Conservation (phyloP, 768 basidiomycete species). For the Lentinus tigrinus region DNA sequence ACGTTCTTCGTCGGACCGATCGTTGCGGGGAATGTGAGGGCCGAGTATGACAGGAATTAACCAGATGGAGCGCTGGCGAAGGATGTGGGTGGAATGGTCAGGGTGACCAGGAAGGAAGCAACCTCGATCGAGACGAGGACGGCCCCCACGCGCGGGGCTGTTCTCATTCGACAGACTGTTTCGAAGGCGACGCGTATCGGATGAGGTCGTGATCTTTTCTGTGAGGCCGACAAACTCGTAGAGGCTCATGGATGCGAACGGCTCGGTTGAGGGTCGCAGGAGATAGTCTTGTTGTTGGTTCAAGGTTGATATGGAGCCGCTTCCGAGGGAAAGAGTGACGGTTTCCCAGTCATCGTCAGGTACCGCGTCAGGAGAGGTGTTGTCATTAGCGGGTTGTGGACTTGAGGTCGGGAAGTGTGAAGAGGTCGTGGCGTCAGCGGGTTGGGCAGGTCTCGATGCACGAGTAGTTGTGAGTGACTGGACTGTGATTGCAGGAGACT, state of each 20-base stretch:
- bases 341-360: neutral
- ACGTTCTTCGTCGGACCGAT: neutral
- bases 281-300: neutral
- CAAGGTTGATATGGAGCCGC: neutral
- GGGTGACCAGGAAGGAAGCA: neutral
- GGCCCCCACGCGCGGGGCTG: neutral
- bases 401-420: too few relatives aligned
- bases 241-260: neutral
- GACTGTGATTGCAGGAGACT: too few relatives aligned
- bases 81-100: neutral
- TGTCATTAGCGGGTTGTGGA: too few relatives aligned
- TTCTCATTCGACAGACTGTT: too few relatives aligned
- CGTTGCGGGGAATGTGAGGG: neutral
- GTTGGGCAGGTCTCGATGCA: too few relatives aligned
- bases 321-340: neutral
- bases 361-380: too few relatives aligned
- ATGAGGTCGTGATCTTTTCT: neutral
- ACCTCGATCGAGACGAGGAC: neutral
- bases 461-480: too few relatives aligned
- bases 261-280: neutral
- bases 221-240: neutral
- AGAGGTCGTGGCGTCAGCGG: too few relatives aligned
- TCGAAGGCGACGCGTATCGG: neutral
- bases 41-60: conserved; percentile 11
- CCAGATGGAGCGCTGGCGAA: neutral